Conservation (phyloP, 257 asterid species). For the Penstemon newberryi region DNA sequence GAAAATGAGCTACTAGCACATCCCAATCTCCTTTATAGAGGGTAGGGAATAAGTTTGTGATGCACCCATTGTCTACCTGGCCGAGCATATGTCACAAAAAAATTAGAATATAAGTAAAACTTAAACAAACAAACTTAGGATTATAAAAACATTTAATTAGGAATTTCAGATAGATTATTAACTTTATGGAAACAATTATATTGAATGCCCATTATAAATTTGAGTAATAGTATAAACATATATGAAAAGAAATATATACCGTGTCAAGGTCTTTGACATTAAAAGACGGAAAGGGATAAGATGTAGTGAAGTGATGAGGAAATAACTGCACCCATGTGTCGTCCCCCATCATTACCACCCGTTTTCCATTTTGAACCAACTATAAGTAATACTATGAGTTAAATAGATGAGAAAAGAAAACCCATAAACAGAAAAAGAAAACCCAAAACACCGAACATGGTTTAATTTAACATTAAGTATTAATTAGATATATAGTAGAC, state of each 20-base stretch:
- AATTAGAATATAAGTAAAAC: conserved; percentile 9
- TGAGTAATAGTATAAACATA: conserved; percentile 11
- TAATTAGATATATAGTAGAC: conserved; percentile 31
- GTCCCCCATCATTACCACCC: conserved; percentile 98
- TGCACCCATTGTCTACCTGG: conserved; percentile 95
- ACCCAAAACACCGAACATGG: conserved; percentile 2
- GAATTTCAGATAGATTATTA: conserved; percentile 17
- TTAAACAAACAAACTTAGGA: background rate
- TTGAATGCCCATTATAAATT: conserved; percentile 14
- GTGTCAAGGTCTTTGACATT: conserved; percentile 95
- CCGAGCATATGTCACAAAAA: conserved; percentile 30
- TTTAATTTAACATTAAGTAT: background rate
- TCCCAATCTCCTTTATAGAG: conserved; percentile 83
- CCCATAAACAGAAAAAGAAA: background rate
- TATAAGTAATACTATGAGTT: conserved; percentile 31
- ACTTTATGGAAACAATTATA: conserved; percentile 9
- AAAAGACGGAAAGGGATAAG: conserved; percentile 91
- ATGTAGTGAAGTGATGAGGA: conserved; percentile 71
- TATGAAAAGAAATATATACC: conserved; percentile 36
- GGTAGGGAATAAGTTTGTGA: conserved; percentile 68
- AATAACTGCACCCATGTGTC: conserved; percentile 95
- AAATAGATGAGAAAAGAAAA: conserved; percentile 18
- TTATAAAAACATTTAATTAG: background rate
- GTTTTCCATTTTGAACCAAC: conserved; percentile 86
- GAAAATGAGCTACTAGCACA: conserved; percentile 94